Conservation (phyloP, 352 stramenopile genomes). For the Phytophthora multivora region DNA sequence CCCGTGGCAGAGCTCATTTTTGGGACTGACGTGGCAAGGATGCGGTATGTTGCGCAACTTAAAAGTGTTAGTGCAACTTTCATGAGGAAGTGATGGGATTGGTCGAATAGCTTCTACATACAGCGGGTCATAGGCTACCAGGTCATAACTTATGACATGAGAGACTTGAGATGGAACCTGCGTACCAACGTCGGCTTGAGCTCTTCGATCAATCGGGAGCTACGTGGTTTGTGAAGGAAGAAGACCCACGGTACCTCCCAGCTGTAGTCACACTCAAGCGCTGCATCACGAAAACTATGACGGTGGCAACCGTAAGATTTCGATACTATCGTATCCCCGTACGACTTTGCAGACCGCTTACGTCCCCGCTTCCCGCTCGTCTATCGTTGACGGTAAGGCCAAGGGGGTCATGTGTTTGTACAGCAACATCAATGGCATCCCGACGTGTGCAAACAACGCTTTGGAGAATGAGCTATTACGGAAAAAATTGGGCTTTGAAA, state of each 20-base stretch:
- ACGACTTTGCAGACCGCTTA: conserved; percentile 4
- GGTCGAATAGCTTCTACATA: background rate
- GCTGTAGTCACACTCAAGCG: conserved; percentile 91
- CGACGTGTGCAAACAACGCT: background rate
- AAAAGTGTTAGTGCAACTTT: background rate
- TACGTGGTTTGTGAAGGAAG: conserved; percentile 5
- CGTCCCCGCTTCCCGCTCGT: background rate
- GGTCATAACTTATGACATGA: too few relatives aligned
- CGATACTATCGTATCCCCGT: conserved; percentile 32
- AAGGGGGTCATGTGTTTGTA: conserved; percentile 2
- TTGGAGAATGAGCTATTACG: background rate
- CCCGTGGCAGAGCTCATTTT: conserved; percentile 21
- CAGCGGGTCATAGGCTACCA: background rate
- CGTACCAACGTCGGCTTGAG: too few relatives aligned
- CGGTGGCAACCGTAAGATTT: conserved; percentile 69
- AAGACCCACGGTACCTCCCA: conserved; percentile 56
- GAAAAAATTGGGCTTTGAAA: background rate
- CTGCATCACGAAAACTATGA: conserved; percentile 74
- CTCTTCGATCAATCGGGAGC: background rate
- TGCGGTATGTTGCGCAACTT: background rate
- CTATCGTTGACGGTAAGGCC: background rate
- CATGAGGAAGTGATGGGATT: background rate
- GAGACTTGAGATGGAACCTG: too few relatives aligned
- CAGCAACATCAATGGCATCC: conserved; percentile 2
- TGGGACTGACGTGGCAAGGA: conserved; percentile 22